These are phyloP conservation scores for Jatropha curcas DNA, from an alignment of 345 rosid species.

Conservation along the genomic window DNA sequence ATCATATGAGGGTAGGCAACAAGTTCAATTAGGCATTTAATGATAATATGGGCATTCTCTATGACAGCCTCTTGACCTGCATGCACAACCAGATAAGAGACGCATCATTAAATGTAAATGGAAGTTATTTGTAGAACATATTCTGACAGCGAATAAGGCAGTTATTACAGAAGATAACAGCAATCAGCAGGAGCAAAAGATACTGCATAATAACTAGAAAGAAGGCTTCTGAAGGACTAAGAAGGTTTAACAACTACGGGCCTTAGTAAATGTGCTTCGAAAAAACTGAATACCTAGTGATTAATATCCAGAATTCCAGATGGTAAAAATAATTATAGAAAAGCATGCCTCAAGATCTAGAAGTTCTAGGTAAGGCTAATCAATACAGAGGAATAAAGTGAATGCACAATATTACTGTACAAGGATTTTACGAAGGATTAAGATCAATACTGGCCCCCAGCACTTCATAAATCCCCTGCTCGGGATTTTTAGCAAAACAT, in stretches of 20 bases:
- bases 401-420: not conserved
- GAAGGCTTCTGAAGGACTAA: not conserved
- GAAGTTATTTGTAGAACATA: not conserved
- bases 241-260: not conserved
- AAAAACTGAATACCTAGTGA: not conserved
- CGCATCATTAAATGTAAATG: not conserved
- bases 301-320: constrained; percentile 1
- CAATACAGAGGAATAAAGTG: not conserved
- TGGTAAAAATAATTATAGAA: not conserved
- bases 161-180: not conserved
- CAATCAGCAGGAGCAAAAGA: not conserved
- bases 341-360: not conserved
- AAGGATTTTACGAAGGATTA: not conserved
- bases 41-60: constrained; percentile 62
- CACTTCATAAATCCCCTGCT: not conserved
- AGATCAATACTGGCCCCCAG: not conserved
- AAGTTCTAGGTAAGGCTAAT: not conserved
- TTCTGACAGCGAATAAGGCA: not conserved
- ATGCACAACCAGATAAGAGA: constrained; percentile 16
- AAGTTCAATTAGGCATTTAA: constrained; percentile 55
- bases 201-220: not conserved
- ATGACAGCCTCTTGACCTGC: constrained; percentile 63
- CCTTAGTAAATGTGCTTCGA: not conserved
- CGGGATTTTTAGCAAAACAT: not conserved
- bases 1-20: constrained; percentile 60